These are phyloP conservation scores for Pythium plurisporium DNA, from an alignment of 352 stramenopile genomes.

Conservation along the genomic window DNA sequence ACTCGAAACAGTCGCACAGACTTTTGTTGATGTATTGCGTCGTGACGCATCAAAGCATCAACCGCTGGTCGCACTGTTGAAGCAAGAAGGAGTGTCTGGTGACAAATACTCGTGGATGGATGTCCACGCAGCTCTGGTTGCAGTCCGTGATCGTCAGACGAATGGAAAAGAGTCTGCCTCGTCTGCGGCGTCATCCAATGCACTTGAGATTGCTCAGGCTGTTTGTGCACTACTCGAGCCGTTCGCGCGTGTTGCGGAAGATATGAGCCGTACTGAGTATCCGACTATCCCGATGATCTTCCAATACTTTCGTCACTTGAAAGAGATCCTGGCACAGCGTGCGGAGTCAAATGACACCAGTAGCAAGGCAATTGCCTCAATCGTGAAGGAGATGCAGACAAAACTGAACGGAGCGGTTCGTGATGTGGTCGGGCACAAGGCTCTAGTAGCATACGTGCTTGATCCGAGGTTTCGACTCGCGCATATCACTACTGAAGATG, in stretches of 20 bases:
- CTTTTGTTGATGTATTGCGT: neutral
- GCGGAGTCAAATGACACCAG: neutral
- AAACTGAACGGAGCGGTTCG: neutral
- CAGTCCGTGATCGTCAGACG: neutral
- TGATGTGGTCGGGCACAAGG: neutral
- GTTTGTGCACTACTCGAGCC: constrained; percentile 1
- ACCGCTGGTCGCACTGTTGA: neutral
- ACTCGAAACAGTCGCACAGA: neutral
- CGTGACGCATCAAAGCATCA: neutral
- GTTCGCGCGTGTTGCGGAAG: constrained; percentile 11
- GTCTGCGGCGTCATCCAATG: neutral
- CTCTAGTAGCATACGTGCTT: constrained; percentile 13
- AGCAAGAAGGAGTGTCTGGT: neutral
- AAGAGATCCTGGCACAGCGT: neutral
- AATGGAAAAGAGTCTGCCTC: neutral
- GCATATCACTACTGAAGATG: constrained; percentile 3
- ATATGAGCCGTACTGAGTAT: constrained; percentile 7
- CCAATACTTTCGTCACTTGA: constrained; percentile 17
- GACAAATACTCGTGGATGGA: constrained; percentile 5
- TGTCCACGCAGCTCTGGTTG: neutral
- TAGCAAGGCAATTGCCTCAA: neutral
- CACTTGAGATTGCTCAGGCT: neutral
- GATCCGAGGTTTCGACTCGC: constrained; percentile 13
- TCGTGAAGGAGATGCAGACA: constrained; percentile 6
- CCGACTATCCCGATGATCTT: constrained; percentile 18